Conservation (phyloP, 169 alveolate genomes). For the Plasmodium blacklocki region DNA sequence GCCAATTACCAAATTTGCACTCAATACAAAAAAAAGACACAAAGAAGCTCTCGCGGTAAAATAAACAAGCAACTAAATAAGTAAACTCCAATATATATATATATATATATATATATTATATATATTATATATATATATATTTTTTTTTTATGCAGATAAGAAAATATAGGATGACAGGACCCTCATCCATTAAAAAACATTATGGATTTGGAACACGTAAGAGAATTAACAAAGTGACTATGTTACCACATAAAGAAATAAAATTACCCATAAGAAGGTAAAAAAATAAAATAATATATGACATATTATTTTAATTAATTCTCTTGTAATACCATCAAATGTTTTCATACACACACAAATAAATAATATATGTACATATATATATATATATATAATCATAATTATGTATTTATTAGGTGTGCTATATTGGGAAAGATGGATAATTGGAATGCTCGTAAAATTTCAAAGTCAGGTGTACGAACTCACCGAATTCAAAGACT, state of each 20-base stretch:
- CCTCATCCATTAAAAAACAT: slow-evolving; percentile 84
- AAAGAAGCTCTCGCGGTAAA: slow-evolving; percentile 84
- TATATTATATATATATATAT: background rate
- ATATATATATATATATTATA: background rate
- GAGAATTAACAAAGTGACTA: slow-evolving; percentile 84
- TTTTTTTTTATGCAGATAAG: slow-evolving; percentile 78
- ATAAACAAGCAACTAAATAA: background rate
- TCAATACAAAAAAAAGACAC: slow-evolving; percentile 86
- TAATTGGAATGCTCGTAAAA: slow-evolving; percentile 85
- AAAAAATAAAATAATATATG: background rate
- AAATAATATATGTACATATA: background rate
- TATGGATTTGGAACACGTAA: slow-evolving; percentile 85
- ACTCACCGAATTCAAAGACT: slow-evolving; percentile 85
- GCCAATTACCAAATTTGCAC: slow-evolving; percentile 40
- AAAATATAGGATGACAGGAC: slow-evolving; percentile 82
- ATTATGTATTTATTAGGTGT: slow-evolving; percentile 80
- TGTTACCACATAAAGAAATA: slow-evolving; percentile 84
- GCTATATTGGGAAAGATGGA: slow-evolving; percentile 91
- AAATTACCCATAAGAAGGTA: slow-evolving; percentile 86
- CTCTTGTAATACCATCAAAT: background rate
- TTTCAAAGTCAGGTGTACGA: slow-evolving; percentile 86
- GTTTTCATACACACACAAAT: background rate
- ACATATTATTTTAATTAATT: too few species aligned
- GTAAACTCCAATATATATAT: background rate
- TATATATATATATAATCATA: background rate